Evolutionary conservation across 345 rosid species (phyloP), one percentile per base, ranked within the genome.

Genomic region (Populus ilicifolia): DNA sequence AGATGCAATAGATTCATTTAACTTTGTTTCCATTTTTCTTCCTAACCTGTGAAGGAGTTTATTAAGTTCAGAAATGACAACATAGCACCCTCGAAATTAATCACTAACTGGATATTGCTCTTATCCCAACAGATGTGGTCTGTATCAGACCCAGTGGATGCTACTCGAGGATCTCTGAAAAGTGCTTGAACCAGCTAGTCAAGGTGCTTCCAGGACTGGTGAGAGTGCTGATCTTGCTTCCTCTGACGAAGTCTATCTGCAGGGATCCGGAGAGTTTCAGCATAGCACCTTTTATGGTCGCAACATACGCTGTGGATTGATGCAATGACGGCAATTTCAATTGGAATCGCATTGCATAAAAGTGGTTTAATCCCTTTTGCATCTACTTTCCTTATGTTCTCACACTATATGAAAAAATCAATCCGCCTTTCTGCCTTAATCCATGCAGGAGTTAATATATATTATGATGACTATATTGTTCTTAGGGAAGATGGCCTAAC

Each of bases 401-500:
- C 87, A 1, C 84, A 84, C 75, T 86, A 84, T 75, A 84, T 84
- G 89, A 84, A 78, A 71, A 75, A 75, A 33, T 5, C 85, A 4
- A 79, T 82, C 29, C 73, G 83, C 16, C 79, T 84, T 29, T 84
- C 85, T 75, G 87, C 87, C 69, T 62, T 86, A 23, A 72, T 85
- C 68, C 79, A 80, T 5, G 85, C 87, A 2, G 80, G 87, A 78
- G 85, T 33, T 84, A 9, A 75, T 86, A 74, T 82, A 80, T 12
- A 27, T 80, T 46, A 70, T 86, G 85, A 84, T 20, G 87, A 86
- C 38, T 86, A 82, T 14, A 82, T 84, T 8, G 87, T 87, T 68
- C 80, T 82, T 3, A 85, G 89, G 25, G 87, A 86, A 79, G 85
- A 86, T 70, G 87, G 85, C 14, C 89, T 84, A 8, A 86, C 85